These are phyloP conservation scores for Penicillium sp. DNA, from an alignment of 2,329 filamentous ascomycete species.

Conservation along the genomic window DNA sequence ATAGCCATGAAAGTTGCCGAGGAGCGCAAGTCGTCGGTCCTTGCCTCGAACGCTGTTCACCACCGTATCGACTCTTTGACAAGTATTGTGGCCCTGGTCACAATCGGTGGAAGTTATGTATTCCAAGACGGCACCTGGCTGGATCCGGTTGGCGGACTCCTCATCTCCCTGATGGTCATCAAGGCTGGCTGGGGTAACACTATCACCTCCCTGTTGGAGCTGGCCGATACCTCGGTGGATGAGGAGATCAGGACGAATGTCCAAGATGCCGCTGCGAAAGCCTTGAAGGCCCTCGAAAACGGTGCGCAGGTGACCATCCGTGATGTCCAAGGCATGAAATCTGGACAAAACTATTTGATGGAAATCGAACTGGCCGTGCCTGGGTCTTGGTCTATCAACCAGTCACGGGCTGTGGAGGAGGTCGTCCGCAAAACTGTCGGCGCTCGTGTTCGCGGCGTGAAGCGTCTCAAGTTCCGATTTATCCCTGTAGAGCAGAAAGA, in stretches of 20 bases:
- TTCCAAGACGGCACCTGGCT: constrained; percentile 85
- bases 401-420: constrained; percentile 68
- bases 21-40: constrained; percentile 90
- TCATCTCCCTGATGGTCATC: constrained; percentile 92
- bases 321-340: constrained; percentile 86
- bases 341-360: constrained; percentile 92
- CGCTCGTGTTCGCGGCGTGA: constrained; percentile 75
- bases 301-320: constrained; percentile 66
- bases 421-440: constrained; percentile 70
- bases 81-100: constrained; percentile 85
- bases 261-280: constrained; percentile 61
- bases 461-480: constrained; percentile 80
- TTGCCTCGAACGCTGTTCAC: constrained; percentile 94
- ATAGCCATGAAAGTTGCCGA: constrained; percentile 90
- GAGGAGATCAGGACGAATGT: constrained; percentile 75
- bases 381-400: constrained; percentile 69
- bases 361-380: constrained; percentile 85
- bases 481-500: constrained; percentile 63
- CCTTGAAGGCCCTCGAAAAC: constrained; percentile 55
- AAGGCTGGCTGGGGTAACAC: constrained; percentile 88
- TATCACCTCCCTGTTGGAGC: constrained; percentile 73
- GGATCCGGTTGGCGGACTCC: constrained; percentile 85
- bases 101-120: constrained; percentile 85
- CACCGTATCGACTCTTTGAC: constrained; percentile 95
- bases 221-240: constrained; percentile 88